Evolutionary conservation across 805 yeast species (phyloP).

Genomic region (Yarrowia sp.): DNA sequence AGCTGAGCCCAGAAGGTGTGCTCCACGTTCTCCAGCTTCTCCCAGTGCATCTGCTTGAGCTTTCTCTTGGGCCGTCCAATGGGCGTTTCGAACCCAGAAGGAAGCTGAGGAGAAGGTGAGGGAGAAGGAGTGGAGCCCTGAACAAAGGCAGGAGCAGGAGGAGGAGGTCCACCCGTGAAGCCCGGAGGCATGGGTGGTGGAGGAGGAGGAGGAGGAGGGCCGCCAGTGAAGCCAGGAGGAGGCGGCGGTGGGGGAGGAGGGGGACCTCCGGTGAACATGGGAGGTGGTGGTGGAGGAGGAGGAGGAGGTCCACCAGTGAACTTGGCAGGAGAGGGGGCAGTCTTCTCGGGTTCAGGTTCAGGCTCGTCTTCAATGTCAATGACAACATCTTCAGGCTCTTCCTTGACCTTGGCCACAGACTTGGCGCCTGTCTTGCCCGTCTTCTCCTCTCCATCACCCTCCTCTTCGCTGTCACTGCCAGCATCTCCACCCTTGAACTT

Average conservation of each 20-base stretch:
- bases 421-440: not conserved
- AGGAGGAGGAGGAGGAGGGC: constrained; percentile 48
- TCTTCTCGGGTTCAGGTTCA: no score
- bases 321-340: constrained; percentile 42
- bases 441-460: not conserved
- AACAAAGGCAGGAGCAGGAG: constrained; percentile 47
- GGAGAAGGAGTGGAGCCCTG: constrained; percentile 42
- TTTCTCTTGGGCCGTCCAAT: constrained; percentile 68
- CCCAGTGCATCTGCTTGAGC: constrained; percentile 97
- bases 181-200: constrained; percentile 42
- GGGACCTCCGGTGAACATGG: constrained; percentile 44
- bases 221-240: constrained; percentile 45
- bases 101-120: constrained; percentile 48
- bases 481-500: constrained; percentile 20
- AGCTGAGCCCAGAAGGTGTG: constrained; percentile 87
- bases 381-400: constrained; percentile 9
- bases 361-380: constrained; percentile 8
- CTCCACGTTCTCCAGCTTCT: constrained; percentile 81
- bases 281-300: constrained; percentile 48
- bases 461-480: not conserved
- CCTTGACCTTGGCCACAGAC: not conserved
- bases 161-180: constrained; percentile 44
- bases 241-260: constrained; percentile 53
- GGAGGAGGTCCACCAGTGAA: constrained; percentile 50
- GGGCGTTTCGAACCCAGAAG: constrained; percentile 49